These are phyloP conservation scores for Leccinum uliginosum DNA, from an alignment of 768 basidiomycete genomes.

Conservation along the genomic window DNA sequence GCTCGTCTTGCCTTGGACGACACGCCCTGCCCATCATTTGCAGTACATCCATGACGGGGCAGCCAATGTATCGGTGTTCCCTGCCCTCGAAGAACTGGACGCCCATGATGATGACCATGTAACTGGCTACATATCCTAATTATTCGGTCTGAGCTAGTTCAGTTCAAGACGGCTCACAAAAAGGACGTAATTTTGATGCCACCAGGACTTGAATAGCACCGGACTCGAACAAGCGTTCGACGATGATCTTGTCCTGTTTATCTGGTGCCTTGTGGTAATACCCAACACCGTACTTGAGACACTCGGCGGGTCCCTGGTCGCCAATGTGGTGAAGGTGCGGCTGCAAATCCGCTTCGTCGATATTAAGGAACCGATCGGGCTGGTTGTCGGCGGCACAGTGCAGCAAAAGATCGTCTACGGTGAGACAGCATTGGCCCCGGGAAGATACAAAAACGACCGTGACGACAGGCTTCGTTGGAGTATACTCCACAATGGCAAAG, in stretches of 20 bases:
- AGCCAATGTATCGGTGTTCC: conserved; percentile 97
- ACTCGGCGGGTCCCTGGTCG: conserved; percentile 73
- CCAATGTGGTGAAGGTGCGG: conserved; percentile 83
- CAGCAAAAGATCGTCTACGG: conserved; percentile 84
- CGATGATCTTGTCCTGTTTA: conserved; percentile 91
- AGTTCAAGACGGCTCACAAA: not conserved
- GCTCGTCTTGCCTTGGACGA: conserved; percentile 81
- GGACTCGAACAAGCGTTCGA: conserved; percentile 86
- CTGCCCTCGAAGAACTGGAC: conserved; percentile 95
- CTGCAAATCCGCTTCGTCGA: conserved; percentile 77
- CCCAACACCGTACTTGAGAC: conserved; percentile 84
- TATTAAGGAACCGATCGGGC: conserved; percentile 82
- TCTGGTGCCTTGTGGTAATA: conserved; percentile 93
- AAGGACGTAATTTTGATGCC: conserved; percentile 70
- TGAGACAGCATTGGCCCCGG: conserved; percentile 88
- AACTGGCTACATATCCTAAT: conserved; percentile 85
- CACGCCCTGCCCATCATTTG: conserved; percentile 99
- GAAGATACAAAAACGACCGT: conserved; percentile 93
- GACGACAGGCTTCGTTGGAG: conserved; percentile 82
- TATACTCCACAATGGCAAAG: conserved; percentile 87
- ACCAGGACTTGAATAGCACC: conserved; percentile 94
- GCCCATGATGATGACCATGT: conserved; percentile 99
- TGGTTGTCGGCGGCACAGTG: conserved; percentile 89
- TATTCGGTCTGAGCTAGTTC: not conserved
- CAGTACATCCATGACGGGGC: conserved; percentile 96